A percentile compares a stretch with the other conserved stretches of the same genome.
These are phyloP conservation scores for Trichomonascaceae sp. DNA, from an alignment of 1,139 yeast genomes.

Conservation along the genomic window DNA sequence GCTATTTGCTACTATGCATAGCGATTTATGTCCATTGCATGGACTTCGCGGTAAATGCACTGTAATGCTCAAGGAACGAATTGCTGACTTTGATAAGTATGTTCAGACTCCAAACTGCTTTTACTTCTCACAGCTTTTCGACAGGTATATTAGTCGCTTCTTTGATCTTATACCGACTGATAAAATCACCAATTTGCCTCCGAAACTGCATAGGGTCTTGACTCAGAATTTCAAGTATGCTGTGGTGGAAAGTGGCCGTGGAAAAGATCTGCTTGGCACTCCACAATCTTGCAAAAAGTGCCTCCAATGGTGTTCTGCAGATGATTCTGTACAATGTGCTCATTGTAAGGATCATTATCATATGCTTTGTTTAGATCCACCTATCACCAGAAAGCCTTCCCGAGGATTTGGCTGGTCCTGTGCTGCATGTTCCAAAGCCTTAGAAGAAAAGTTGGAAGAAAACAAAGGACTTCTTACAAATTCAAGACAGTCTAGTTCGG, in stretches of 20 bases:
- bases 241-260: slow-evolving; percentile 66
- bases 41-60: slow-evolving; percentile 72
- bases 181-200: slow-evolving; percentile 49
- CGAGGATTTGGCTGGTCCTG: slow-evolving; percentile 95
- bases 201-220: slow-evolving; percentile 57
- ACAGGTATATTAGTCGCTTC: slow-evolving; percentile 76
- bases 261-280: slow-evolving; percentile 56
- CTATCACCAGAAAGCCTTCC: slow-evolving; percentile 70
- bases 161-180: slow-evolving; percentile 70
- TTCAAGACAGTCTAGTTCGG: slow-evolving; percentile 9
- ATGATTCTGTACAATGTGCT: slow-evolving; percentile 79
- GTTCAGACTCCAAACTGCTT: slow-evolving; percentile 60
- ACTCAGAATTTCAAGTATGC: slow-evolving; percentile 65
- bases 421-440: slow-evolving; percentile 53
- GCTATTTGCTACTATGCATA: slow-evolving; percentile 79
- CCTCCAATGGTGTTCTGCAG: slow-evolving; percentile 74
- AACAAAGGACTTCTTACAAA: slow-evolving; percentile 19
- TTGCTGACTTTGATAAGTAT: slow-evolving; percentile 53
- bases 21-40: slow-evolving; percentile 72
- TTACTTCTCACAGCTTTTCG: slow-evolving; percentile 82
- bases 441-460: slow-evolving; percentile 23
- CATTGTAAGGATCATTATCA: slow-evolving; percentile 67
- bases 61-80: slow-evolving; percentile 63
- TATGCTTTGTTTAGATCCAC: slow-evolving; percentile 83
- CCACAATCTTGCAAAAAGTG: slow-evolving; percentile 73